These are phyloP conservation scores for Globisporangium ultimum DNA, from an alignment of 352 stramenopile species.

Conservation along the genomic window DNA sequence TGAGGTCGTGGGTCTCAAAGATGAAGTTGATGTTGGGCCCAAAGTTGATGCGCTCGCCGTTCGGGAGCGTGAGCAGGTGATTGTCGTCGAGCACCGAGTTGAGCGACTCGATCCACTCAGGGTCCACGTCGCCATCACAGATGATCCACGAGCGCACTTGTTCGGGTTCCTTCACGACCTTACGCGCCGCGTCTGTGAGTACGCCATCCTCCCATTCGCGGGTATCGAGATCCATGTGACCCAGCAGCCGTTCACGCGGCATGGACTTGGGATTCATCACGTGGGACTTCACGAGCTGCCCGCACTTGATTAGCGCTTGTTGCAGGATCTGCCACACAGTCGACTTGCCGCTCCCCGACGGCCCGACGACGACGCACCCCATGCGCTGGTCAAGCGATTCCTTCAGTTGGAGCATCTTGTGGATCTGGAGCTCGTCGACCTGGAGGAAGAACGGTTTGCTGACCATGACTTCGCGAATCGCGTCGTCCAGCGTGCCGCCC, in stretches of 20 bases:
- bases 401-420: slow-evolving; percentile 96
- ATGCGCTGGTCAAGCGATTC: slow-evolving; percentile 94
- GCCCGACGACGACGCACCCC: slow-evolving; percentile 93
- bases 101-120: slow-evolving; percentile 95
- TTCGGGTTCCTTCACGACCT: slow-evolving; percentile 89
- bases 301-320: slow-evolving; percentile 79
- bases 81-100: slow-evolving; percentile 97
- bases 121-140: slow-evolving; percentile 95
- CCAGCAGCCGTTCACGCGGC: slow-evolving; percentile 87
- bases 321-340: slow-evolving; percentile 93
- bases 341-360: slow-evolving; percentile 91
- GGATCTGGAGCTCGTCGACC: slow-evolving; percentile 88
- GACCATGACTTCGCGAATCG: slow-evolving; percentile 89
- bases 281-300: slow-evolving; percentile 88
- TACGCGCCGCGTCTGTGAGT: too few relatives aligned
- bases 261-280: slow-evolving; percentile 98
- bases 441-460: slow-evolving; percentile 86
- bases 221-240: slow-evolving; percentile 94
- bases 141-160: slow-evolving; percentile 93
- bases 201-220: slow-evolving; percentile 96
- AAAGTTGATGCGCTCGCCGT: slow-evolving; percentile 95
- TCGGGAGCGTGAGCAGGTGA: slow-evolving; percentile 94
- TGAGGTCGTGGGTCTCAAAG: slow-evolving; percentile 95
- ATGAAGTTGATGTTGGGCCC: slow-evolving; percentile 95
- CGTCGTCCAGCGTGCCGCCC: slow-evolving; percentile 73